phyloP scores from a whole-genome alignment of 2,329 filamentous ascomycete species.

The Zalaria sp. region DNA sequence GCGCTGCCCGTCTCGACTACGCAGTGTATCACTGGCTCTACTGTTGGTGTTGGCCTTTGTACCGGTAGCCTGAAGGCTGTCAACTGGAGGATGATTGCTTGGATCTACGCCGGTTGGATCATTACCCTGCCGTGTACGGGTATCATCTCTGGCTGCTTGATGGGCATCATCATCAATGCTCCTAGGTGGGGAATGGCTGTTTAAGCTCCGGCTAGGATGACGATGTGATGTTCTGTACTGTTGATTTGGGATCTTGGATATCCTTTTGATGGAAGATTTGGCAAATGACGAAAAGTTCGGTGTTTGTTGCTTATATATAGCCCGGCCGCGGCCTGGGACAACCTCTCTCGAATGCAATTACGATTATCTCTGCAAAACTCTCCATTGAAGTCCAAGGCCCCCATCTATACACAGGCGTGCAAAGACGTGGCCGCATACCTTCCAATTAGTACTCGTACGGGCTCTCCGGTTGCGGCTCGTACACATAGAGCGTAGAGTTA shows the following conservation, averaged over 20 bases:
- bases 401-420: no score
- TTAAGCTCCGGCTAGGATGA: no score
- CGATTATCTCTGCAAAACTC: no score
- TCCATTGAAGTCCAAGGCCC: no score
- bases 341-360: no score
- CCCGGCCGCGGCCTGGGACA: no score
- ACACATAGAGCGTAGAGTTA: conserved; percentile 32
- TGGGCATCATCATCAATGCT: conserved; percentile 49
- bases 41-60: conserved; percentile 48
- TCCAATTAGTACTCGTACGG: background rate
- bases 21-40: conserved; percentile 49
- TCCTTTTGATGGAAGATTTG: no score
- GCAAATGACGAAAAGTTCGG: no score
- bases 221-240: no score
- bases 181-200: conserved; percentile 18
- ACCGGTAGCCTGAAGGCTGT: conserved; percentile 44
- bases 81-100: conserved; percentile 49
- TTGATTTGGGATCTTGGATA: no score
- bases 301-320: no score
- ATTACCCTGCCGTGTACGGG: conserved; percentile 45
- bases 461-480: conserved; percentile 22
- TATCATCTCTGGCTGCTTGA: conserved; percentile 43
- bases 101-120: conserved; percentile 47
- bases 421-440: no score
- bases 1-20: conserved; percentile 50